Evolutionary conservation across 2,329 filamentous ascomycete genomes (phyloP).

Genomic region (Colletotrichum caudatum): DNA sequence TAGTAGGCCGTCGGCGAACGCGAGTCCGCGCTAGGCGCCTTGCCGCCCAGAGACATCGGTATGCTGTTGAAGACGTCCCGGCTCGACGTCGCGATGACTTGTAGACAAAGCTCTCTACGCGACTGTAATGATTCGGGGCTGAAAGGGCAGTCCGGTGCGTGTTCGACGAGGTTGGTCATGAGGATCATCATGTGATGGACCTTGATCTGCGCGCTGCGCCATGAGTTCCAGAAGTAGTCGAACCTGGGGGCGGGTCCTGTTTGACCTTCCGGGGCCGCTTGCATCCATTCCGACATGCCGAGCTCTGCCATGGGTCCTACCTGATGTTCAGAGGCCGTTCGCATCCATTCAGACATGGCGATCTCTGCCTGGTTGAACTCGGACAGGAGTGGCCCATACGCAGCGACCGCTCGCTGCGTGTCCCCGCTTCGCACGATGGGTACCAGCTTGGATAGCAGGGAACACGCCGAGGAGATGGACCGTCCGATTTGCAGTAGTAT

Average conservation of each 20-base stretch:
- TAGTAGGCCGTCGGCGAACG: slow-evolving; percentile 51
- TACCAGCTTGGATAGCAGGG: slow-evolving; percentile 25
- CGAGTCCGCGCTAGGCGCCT: slow-evolving; percentile 44
- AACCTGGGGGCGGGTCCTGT: slow-evolving; percentile 36
- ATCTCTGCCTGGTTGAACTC: slow-evolving; percentile 48
- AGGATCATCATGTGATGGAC: slow-evolving; percentile 50
- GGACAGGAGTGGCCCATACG: slow-evolving; percentile 40
- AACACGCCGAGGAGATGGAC: slow-evolving; percentile 28
- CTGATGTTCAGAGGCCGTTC: slow-evolving; percentile 46
- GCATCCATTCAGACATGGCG: slow-evolving; percentile 46
- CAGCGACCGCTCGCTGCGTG: slow-evolving; percentile 12
- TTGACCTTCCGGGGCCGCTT: slow-evolving; percentile 46
- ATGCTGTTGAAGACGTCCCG: slow-evolving; percentile 48
- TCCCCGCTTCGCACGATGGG: slow-evolving; percentile 18
- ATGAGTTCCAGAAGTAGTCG: slow-evolving; percentile 51
- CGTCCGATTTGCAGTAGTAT: slow-evolving; percentile 11
- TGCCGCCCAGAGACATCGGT: slow-evolving; percentile 46
- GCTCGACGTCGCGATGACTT: slow-evolving; percentile 46
- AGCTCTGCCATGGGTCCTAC: slow-evolving; percentile 41
- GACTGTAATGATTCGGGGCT: slow-evolving; percentile 45
- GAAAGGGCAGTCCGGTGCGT: slow-evolving; percentile 46
- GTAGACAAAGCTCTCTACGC: slow-evolving; percentile 48
- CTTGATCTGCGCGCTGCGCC: slow-evolving; percentile 51
- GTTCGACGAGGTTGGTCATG: slow-evolving; percentile 52
- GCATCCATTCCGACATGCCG: slow-evolving; percentile 46